Evolutionary conservation across 2,329 filamentous ascomycete species (phyloP), one percentile per base, ranked within the genome.

Genomic region (Fusarium acutatum): DNA sequence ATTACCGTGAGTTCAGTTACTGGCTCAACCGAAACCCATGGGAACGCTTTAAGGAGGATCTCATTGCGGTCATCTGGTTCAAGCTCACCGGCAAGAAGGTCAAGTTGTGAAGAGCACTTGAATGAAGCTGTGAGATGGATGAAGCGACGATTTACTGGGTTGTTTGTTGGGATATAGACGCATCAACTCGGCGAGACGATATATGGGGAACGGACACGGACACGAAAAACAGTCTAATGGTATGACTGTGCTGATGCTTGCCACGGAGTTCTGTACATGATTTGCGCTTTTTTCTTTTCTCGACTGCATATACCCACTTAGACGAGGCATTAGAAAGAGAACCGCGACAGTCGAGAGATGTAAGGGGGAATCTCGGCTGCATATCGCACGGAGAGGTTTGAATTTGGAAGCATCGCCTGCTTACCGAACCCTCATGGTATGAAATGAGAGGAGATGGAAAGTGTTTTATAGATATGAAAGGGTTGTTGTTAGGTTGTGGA

Each of bases 1-100:
- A 93, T 81, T 99, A 95, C 85, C 93, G 95, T 59, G 92, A 97
- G 82, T 88, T 97, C 79, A 97, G 94, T 85, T 96, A 97, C 82
- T 92, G 91, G 83, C 88, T 98, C 71, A 98, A 98, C 85, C 90
- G 94, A 58, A 93, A 90, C 57, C 87, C 84, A 62, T 98, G 94
- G 94, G 93, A 97, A 84, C 85, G 84, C 32, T 92, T 92, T 83
- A 92, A 92, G 85, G 90, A 92, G 80, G 90, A 92, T 72, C 79
- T 91, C 24, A 77, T 92, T 22, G 89, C 89, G 35, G 83, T 87
- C 50, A 81, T 89, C 65, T 91, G 89, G 89, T 89, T 85, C 80
- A 91, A 91, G 82, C 77, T 92, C 50, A 92, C 89, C 1, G 90
- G 90, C 35, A 83, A 88, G 69, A 87, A 86, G 78, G 87, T 90